Conservation (phyloP, 768 basidiomycete genomes). For the Rubroboletus pulcherrimus region DNA sequence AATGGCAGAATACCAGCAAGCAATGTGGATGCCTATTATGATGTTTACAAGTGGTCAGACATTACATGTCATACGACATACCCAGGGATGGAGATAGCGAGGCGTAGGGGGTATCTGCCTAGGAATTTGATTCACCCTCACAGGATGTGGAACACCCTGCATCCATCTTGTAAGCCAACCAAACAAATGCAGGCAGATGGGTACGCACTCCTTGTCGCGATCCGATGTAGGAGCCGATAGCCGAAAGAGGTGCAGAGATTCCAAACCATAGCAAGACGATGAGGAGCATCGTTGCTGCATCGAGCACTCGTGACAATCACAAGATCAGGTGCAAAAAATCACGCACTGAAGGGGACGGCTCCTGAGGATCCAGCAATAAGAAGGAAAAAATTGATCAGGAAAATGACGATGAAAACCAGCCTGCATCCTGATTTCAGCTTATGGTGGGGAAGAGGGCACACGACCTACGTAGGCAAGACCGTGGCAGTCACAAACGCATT, state of each 20-base stretch:
- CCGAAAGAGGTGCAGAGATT: constrained; percentile 86
- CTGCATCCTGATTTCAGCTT: constrained; percentile 37
- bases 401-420: constrained; percentile 78
- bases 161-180: constrained; percentile 7
- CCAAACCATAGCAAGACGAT: constrained; percentile 90
- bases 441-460: neutral
- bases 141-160: constrained; percentile 75
- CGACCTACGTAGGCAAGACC: constrained; percentile 73
- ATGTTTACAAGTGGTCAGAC: constrained; percentile 6
- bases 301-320: neutral
- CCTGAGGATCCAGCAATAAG: constrained; percentile 84
- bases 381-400: constrained; percentile 89
- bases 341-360: constrained; percentile 88
- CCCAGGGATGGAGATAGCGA: constrained; percentile 81
- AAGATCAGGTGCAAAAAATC: neutral
- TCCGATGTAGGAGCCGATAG: constrained; percentile 83
- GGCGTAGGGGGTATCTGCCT: constrained; percentile 91
- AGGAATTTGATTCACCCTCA: constrained; percentile 89
- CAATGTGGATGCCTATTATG: constrained; percentile 56
- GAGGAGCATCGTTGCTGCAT: constrained; percentile 73
- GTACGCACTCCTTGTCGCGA: constrained; percentile 75
- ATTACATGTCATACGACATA: constrained; percentile 32
- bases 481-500: constrained; percentile 88
- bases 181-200: neutral
- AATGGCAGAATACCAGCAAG: constrained; percentile 93